phyloP scores from a whole-genome alignment of 1,284 basidiomycete genomes.

The Hemileccinum hortonii region DNA sequence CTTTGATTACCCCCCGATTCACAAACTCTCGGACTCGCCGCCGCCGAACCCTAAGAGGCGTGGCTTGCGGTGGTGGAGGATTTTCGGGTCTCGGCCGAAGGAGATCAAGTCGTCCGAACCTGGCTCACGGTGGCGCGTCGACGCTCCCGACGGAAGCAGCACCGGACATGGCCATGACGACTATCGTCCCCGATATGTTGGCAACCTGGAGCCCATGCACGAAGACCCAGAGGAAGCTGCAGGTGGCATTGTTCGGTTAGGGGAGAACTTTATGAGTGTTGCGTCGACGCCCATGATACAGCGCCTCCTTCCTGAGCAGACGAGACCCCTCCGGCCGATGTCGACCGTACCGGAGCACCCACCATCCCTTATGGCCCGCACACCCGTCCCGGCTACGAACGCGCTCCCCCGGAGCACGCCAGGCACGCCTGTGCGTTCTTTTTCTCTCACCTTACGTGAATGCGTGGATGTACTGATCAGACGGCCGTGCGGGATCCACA shows the following conservation, averaged over 20 bases:
- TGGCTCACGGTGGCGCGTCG: constrained; percentile 21
- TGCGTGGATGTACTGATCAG: not conserved
- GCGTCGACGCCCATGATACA: constrained; percentile 16
- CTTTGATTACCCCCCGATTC: constrained; percentile 9
- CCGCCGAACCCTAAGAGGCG: constrained; percentile 4
- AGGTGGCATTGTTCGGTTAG: constrained; percentile 23
- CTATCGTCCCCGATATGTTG: not conserved
- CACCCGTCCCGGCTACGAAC: not conserved
- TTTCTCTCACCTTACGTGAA: not conserved
- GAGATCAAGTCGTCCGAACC: constrained; percentile 27
- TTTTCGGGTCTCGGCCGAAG: constrained; percentile 26
- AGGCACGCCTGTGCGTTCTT: constrained; percentile 20
- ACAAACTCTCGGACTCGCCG: not conserved
- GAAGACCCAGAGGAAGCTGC: constrained; percentile 13
- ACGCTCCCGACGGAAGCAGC: constrained; percentile 24
- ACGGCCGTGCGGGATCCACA: constrained; percentile 3
- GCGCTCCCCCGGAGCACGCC: not conserved
- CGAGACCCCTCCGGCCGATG: constrained; percentile 1
- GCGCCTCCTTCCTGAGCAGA: constrained; percentile 9
- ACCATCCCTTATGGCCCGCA: not conserved
- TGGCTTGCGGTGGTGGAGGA: constrained; percentile 28
- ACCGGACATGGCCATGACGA: constrained; percentile 20
- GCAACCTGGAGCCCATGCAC: constrained; percentile 3
- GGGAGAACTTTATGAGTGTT: not conserved
- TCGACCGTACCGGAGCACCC: constrained; percentile 6